Evolutionary conservation across 164 flowering plant genomes (phyloP).

Genomic region (Annona squamosa): DNA sequence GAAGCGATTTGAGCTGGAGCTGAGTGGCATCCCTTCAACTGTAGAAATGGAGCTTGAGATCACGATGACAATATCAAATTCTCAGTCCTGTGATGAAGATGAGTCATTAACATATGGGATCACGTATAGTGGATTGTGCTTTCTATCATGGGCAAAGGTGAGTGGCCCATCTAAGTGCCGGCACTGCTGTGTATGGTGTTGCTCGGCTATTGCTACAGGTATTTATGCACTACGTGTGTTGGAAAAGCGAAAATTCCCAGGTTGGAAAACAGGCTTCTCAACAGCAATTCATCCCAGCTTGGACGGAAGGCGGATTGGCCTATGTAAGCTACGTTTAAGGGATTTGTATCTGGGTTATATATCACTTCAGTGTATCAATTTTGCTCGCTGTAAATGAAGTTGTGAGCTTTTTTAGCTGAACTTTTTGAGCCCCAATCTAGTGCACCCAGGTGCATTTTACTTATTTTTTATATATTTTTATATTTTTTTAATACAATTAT

Average conservation of each 20-base stretch:
- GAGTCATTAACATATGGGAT: conserved; percentile 64
- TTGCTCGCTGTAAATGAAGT: conserved; percentile 18
- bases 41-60: conserved; percentile 48
- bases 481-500: no score
- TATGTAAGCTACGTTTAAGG: conserved; percentile 67
- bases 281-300: conserved; percentile 75
- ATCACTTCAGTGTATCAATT: conserved; percentile 75
- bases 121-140: conserved; percentile 58
- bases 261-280: conserved; percentile 84
- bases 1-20: conserved; percentile 53
- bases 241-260: conserved; percentile 81
- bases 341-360: conserved; percentile 77
- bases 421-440: no score
- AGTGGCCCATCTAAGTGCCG: conserved; percentile 56
- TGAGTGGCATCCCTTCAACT: conserved; percentile 49
- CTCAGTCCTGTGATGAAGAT: conserved; percentile 27
- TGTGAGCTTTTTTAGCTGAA: no score
- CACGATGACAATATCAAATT: conserved; percentile 21
- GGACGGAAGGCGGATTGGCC: conserved; percentile 56
- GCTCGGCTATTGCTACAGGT: conserved; percentile 49
- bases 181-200: conserved; percentile 67
- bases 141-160: conserved; percentile 62
- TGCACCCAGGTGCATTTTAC: no score
- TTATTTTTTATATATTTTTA: no score
- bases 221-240: conserved; percentile 70